Evolutionary conservation across 345 rosid species (phyloP), one percentile per base, ranked within the genome.

Genomic region (Aquilaria sinensis): DNA sequence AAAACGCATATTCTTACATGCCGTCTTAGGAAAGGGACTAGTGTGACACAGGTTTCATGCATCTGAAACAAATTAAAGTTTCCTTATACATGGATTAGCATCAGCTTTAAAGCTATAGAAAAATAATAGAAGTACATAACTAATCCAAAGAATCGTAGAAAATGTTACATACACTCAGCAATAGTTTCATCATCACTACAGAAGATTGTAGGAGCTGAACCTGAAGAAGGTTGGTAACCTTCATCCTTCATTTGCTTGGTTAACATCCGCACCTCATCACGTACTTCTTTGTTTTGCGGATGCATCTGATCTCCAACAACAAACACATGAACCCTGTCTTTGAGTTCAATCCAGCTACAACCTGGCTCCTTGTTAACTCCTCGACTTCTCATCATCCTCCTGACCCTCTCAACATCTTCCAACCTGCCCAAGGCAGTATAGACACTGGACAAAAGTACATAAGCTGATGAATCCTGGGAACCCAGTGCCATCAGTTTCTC

Each of bases 401-500:
- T 52, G 45, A 85, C 85, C 52, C 87, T 72, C 60, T 78, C 91
- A 64, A 80, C 87, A 12, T 83, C 85, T 52, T 71, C 78, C 12
- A 32, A 15, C 78, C 62, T 64, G n/a, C 91, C 85, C 71, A 88
- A 62, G 61, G 79, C 81, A 31, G 68, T 70, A 60, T 85, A 88
- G 49, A 81, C 83, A 63, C 83, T 66, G 2, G 89, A 72, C 68
- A 85, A 31, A 51, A 79, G 71, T 64, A 81, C 87, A 67, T 81
- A 85, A 3, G 85, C 78, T 33, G 95, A 88, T 60, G 95, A 85
- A 70, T 88, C 95, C 69, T 69, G 72, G 11, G 91, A 85, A 13
- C 89, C 89, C 62, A 88, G 70, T 30, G 72, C 87, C 80, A 88
- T 78, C 32, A 88, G 71, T 66, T 83, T 88, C 80, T 88, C 95